Conservation (phyloP, 2,329 filamentous ascomycete genomes). For the Fusarium praegraminearum region DNA sequence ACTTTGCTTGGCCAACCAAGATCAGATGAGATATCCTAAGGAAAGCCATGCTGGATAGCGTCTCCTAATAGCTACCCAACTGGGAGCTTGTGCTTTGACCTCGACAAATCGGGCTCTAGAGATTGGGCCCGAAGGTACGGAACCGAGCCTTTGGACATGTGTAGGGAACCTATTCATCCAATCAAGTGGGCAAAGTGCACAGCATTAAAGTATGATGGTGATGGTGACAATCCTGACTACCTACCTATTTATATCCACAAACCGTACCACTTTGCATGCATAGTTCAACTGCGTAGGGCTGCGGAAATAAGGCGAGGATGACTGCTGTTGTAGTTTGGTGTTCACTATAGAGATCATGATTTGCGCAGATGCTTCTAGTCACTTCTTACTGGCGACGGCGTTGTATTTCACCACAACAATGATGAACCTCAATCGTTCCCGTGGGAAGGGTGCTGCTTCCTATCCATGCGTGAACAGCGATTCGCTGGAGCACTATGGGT, state of each 20-base stretch:
- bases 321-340: too few relatives aligned
- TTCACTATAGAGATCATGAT: background rate
- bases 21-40: background rate
- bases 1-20: background rate
- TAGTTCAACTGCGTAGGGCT: background rate
- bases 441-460: background rate
- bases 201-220: background rate
- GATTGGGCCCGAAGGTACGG: constrained; percentile 19
- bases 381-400: background rate
- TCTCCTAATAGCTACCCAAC: background rate
- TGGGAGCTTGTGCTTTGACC: background rate
- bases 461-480: background rate
- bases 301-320: background rate
- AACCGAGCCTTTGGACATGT: constrained; percentile 8
- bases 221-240: background rate
- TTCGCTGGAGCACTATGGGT: background rate
- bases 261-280: background rate
- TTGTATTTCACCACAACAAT: background rate
- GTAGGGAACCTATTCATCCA: background rate
- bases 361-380: background rate
- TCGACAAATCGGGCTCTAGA: background rate
- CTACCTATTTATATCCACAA: background rate
- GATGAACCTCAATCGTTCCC: background rate
- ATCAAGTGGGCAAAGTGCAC: background rate
- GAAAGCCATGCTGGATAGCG: background rate